Evolutionary conservation across 495 filamentous ascomycete genomes (phyloP).

Genomic region (Trichoderma erinaceum): DNA sequence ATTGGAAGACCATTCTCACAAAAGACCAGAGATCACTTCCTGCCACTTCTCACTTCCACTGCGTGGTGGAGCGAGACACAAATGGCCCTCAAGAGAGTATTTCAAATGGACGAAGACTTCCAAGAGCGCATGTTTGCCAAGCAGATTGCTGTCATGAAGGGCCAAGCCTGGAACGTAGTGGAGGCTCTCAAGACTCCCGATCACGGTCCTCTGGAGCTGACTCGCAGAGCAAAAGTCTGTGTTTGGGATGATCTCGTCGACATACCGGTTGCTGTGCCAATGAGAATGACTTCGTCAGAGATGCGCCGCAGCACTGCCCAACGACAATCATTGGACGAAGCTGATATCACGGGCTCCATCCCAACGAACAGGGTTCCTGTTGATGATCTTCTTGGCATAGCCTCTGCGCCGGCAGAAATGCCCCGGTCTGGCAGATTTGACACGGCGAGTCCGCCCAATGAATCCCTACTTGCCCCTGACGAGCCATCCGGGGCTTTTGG

Average conservation of each 20-base stretch:
- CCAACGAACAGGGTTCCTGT: slow-evolving; percentile 17
- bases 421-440: slow-evolving; percentile 85
- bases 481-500: background rate
- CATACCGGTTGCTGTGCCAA: slow-evolving; percentile 85
- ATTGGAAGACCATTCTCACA: slow-evolving; percentile 95
- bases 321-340: slow-evolving; percentile 55
- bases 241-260: slow-evolving; percentile 99
- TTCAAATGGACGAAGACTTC: slow-evolving; percentile 89
- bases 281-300: slow-evolving; percentile 74
- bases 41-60: slow-evolving; percentile 86
- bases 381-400: slow-evolving; percentile 64
- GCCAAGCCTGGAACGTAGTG: slow-evolving; percentile 97
- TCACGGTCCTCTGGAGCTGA: slow-evolving; percentile 90
- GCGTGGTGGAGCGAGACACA: slow-evolving; percentile 97
- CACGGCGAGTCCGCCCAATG: slow-evolving; percentile 47
- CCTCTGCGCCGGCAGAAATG: slow-evolving; percentile 52
- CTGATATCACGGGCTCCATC: slow-evolving; percentile 74
- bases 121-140: slow-evolving; percentile 96
- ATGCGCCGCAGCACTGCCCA: slow-evolving; percentile 43
- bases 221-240: slow-evolving; percentile 80
- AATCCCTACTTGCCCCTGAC: background rate
- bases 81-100: slow-evolving; percentile 71
- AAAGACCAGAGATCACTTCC: slow-evolving; percentile 86
- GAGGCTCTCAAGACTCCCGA: slow-evolving; percentile 89
- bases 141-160: slow-evolving; percentile 98